Evolutionary conservation across 352 stramenopile genomes (phyloP).

Genomic region (Pythium coloratum): DNA sequence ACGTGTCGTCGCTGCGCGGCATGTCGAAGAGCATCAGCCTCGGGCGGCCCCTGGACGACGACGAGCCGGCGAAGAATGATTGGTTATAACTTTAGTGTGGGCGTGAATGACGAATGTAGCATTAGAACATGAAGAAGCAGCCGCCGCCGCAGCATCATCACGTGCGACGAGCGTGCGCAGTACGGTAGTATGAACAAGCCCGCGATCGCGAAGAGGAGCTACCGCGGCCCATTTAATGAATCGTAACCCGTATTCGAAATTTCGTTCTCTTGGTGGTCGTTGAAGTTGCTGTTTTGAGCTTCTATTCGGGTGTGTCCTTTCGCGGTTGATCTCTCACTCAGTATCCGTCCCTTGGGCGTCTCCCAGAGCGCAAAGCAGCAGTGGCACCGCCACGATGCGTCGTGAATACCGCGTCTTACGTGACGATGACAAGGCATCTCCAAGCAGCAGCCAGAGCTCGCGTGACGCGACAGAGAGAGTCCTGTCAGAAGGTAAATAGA

Average conservation of each 20-base stretch:
- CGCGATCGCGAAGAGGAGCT: constrained; percentile 21
- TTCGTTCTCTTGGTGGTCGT: neutral
- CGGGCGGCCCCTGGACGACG: constrained; percentile 48
- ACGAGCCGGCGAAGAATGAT: constrained; percentile 69
- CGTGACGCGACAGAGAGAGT: constrained; percentile 8
- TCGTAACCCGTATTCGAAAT: constrained; percentile 20
- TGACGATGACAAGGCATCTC: neutral
- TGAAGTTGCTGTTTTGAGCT: neutral
- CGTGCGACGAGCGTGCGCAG: neutral
- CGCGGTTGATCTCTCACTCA: neutral
- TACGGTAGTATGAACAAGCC: constrained; percentile 25
- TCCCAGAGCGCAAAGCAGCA: neutral
- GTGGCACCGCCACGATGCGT: constrained; percentile 2
- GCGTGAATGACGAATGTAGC: constrained; percentile 23
- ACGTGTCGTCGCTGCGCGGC: constrained; percentile 35
- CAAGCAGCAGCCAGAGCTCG: neutral
- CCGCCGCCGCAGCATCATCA: neutral
- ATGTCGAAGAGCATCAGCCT: constrained; percentile 81
- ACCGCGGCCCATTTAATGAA: constrained; percentile 23
- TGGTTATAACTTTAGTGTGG: constrained; percentile 62
- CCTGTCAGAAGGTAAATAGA: constrained; percentile 18
- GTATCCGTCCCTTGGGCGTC: neutral
- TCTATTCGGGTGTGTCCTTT: neutral
- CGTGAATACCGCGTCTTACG: constrained; percentile 16
- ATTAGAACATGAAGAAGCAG: constrained; percentile 24